Evolutionary conservation across 495 filamentous ascomycete species (phyloP).

Genomic region (Xylaria bambusicola): DNA sequence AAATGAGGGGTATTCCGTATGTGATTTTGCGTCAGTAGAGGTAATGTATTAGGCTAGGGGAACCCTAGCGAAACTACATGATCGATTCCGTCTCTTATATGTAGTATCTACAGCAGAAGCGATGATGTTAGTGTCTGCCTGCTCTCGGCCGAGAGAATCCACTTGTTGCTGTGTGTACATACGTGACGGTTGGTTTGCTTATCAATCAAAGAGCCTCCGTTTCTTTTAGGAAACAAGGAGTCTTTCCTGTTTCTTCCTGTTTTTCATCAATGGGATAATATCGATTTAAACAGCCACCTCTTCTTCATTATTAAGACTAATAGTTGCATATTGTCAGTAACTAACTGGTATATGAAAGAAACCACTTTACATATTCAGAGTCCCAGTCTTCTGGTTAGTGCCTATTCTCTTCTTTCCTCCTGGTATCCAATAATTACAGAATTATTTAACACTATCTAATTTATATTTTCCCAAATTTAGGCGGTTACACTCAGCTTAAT

Average conservation of each 20-base stretch:
- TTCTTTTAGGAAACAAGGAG: neutral
- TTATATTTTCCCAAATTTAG: no score
- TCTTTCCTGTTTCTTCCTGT: neutral
- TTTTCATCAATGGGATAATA: neutral
- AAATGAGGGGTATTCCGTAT: neutral
- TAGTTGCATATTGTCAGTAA: neutral
- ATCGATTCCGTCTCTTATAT: no score
- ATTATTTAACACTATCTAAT: no score
- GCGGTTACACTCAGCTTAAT: no score
- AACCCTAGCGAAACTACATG: neutral
- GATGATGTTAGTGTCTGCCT: constrained; percentile 1
- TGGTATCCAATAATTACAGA: no score
- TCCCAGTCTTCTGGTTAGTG: neutral
- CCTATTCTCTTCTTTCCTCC: neutral
- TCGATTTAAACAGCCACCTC: neutral
- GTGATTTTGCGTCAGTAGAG: neutral
- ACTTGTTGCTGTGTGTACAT: constrained; percentile 2
- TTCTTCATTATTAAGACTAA: neutral
- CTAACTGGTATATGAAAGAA: neutral
- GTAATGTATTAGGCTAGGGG: neutral
- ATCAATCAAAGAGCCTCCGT: neutral
- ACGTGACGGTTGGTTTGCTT: neutral
- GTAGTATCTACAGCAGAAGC: no score
- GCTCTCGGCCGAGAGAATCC: constrained; percentile 3
- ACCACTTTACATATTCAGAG: neutral